Percentiles rank a stretch among this genome's conserved stretches.
These are phyloP conservation scores for Termitomyces sp. DNA, from an alignment of 768 basidiomycete genomes.

Conservation along the genomic window DNA sequence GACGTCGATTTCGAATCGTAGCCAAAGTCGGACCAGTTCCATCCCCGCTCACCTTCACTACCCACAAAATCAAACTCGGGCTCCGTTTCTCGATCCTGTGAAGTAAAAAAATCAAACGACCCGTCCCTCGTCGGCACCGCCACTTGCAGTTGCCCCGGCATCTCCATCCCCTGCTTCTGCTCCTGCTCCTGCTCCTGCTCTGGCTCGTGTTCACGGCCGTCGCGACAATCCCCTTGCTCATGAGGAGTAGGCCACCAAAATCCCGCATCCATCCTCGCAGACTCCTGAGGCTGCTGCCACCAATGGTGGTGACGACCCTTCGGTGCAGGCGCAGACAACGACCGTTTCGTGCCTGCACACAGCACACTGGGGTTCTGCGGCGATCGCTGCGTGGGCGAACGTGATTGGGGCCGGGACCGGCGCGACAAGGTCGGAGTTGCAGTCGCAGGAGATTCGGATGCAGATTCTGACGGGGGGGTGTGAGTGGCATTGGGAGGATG, in stretches of 20 bases:
- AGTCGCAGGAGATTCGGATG: not conserved
- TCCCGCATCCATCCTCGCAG: not conserved
- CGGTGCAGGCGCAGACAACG: not conserved
- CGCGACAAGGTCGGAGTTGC: not conserved
- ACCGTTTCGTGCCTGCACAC: not conserved
- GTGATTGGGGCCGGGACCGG: not conserved
- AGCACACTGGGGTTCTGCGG: not conserved
- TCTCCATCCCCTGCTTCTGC: not conserved
- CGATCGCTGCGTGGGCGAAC: not conserved
- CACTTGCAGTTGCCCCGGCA: not conserved
- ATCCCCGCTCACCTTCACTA: not conserved
- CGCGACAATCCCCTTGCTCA: not conserved
- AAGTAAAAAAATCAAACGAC: constrained; percentile 3
- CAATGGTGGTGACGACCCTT: not conserved
- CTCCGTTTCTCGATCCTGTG: not conserved
- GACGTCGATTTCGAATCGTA: not conserved
- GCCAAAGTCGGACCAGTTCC: not conserved
- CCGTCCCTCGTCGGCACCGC: constrained; percentile 8
- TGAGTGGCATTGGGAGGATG: not conserved
- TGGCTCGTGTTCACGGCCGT: not conserved
- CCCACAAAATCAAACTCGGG: not conserved
- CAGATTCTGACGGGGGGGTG: not conserved
- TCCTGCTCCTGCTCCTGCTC: not conserved
- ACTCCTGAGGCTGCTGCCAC: not conserved
- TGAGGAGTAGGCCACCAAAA: not conserved